Conservation (phyloP, 2,329 filamentous ascomycete species). For the Chaetothyriales sp. region DNA sequence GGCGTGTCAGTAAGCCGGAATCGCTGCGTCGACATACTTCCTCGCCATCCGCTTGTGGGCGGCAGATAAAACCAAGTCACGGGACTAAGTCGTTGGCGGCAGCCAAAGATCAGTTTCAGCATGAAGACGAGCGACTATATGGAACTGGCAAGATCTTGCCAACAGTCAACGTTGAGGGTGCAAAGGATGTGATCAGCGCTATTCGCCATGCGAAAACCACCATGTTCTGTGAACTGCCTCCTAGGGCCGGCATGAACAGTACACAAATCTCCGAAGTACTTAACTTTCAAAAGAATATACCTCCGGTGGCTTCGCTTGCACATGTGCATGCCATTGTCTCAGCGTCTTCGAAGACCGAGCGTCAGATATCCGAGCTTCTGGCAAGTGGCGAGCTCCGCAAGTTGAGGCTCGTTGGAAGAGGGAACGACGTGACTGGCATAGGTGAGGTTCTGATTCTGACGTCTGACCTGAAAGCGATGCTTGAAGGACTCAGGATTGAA, state of each 20-base stretch:
- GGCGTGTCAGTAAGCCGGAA: background rate
- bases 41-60: slow-evolving; percentile 30
- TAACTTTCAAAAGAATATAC: slow-evolving; percentile 41
- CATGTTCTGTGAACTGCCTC: slow-evolving; percentile 45
- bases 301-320: slow-evolving; percentile 45
- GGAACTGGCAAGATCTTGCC: slow-evolving; percentile 39
- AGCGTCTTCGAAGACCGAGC: slow-evolving; percentile 45
- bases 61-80: slow-evolving; percentile 28
- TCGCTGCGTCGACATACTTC: slow-evolving; percentile 19
- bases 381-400: slow-evolving; percentile 39
- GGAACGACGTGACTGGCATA: slow-evolving; percentile 40
- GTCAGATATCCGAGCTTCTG: slow-evolving; percentile 43
- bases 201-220: slow-evolving; percentile 38
- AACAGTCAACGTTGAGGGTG: slow-evolving; percentile 33
- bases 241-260: slow-evolving; percentile 48
- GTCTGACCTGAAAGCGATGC: slow-evolving; percentile 37
- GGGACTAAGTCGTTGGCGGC: slow-evolving; percentile 17
- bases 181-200: slow-evolving; percentile 39
- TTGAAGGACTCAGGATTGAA: slow-evolving; percentile 22
- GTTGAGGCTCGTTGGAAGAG: slow-evolving; percentile 43
- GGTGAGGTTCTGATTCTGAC: slow-evolving; percentile 46
- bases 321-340: slow-evolving; percentile 46
- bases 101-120: slow-evolving; percentile 16
- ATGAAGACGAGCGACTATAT: slow-evolving; percentile 28
- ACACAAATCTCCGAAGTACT: slow-evolving; percentile 46